Evolutionary conservation across 2,329 filamentous ascomycete genomes (phyloP).

Genomic region (Ophiostoma novo-ulmi): DNA sequence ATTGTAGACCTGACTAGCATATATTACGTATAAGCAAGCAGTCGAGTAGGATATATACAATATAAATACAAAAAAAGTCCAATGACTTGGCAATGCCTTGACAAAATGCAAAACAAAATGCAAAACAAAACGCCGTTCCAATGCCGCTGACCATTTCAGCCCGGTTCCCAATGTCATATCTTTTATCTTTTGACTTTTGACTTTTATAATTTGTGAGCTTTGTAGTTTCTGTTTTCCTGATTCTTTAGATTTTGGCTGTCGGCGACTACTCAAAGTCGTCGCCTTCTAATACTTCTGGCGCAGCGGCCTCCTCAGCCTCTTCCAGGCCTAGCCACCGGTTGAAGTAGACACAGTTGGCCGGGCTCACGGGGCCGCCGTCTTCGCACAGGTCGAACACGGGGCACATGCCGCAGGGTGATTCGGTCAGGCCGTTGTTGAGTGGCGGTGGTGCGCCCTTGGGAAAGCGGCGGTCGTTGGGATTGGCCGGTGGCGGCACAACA

Average conservation of each 20-base stretch:
- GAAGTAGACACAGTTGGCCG: conserved; percentile 88
- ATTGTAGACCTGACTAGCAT: neutral
- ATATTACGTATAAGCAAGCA: neutral
- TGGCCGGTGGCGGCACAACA: conserved; percentile 24
- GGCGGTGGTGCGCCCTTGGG: conserved; percentile 38
- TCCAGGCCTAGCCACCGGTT: conserved; percentile 67
- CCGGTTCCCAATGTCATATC: neutral
- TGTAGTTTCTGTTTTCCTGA: neutral
- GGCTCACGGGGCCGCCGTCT: conserved; percentile 83
- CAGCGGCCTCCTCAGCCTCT: conserved; percentile 32
- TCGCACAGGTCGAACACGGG: conserved; percentile 91
- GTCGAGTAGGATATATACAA: conserved; percentile 13
- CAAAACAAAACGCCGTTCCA: conserved; percentile 13
- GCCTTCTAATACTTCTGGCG: conserved; percentile 21
- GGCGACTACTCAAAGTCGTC: conserved; percentile 17
- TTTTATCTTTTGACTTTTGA: neutral
- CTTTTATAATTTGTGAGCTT: neutral
- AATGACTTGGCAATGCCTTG: neutral
- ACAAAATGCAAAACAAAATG: neutral
- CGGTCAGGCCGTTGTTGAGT: conserved; percentile 68
- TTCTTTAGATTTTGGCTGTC: neutral
- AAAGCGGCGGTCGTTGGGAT: conserved; percentile 24
- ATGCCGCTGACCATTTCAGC: conserved; percentile 19
- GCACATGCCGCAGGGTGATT: conserved; percentile 85
- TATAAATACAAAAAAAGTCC: neutral